Evolutionary conservation across 1,284 basidiomycete species (phyloP), one percentile per base, ranked within the genome.

Genomic region (Papiliotrema nemorosa): DNA sequence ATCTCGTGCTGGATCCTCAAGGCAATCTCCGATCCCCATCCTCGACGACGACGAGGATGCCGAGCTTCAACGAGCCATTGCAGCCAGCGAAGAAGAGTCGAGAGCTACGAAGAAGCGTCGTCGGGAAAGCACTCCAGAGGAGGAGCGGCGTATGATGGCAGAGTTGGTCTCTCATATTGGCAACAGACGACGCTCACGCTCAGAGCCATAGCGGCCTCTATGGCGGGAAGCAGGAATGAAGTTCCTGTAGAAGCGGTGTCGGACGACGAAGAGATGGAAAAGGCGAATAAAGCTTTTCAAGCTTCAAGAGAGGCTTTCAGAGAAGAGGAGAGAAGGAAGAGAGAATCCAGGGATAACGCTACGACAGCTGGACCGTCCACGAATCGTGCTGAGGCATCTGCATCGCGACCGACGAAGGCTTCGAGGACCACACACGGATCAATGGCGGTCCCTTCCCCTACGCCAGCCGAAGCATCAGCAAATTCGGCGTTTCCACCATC

Each of bases 121-220:
- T 37, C 52, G 67, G 13, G 65, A 66, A 3, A 59, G 58, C n/a
- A 70, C 66, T 3, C 67, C 66, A 0, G 69, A 71, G 27, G 69
- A 70, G 26, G 70, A 72, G 49, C 35, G 65, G 3, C 48, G 50
- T 16, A 59, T 60, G 63, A 48, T 72, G 7, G 66, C 54, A 29
- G 65, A 72, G 70, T 72, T 37, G 44, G 67, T 55, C 12, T 3
- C 24, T 7, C 34, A 29, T 22, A n/a, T 25, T 22, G 16, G n/a
- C 26, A 3, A 3, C 14, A 34, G 10, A 3, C 20, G 10, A 25
- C 26, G 21, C 35, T 46, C 14, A 35, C 25, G 26, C 27, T 24
- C 43, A 70, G 69, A 24, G 68, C 67, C 3, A 50, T 70, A 35
- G 62, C 62, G 3, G 65, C 66, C 1, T 70, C 69, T 0, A 43